Evolutionary conservation across 139 green algal genomes (phyloP).

Genomic region (Coelastrella sp.): DNA sequence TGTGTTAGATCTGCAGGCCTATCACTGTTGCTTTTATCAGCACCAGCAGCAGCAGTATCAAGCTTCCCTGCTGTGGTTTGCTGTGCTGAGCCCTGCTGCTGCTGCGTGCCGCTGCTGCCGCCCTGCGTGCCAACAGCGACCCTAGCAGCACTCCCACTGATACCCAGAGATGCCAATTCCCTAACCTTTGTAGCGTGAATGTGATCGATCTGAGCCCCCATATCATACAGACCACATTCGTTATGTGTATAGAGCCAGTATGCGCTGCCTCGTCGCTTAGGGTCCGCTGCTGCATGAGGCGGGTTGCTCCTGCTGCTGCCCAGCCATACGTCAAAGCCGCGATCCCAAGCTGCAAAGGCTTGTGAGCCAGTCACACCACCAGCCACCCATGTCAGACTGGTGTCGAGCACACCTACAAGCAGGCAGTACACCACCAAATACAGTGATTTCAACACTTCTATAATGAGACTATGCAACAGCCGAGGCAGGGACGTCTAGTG

Average conservation of each 20-base stretch:
- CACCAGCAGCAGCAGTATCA: not conserved
- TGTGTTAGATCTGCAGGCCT: not conserved
- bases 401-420: slow-evolving; percentile 88
- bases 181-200: slow-evolving; percentile 75
- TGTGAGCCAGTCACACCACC: slow-evolving; percentile 84
- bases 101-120: not conserved
- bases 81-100: not conserved
- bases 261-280: slow-evolving; percentile 41
- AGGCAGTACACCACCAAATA: not conserved
- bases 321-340: slow-evolving; percentile 96
- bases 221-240: slow-evolving; percentile 84
- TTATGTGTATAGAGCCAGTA: slow-evolving; percentile 96
- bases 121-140: too few species aligned
- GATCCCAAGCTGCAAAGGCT: slow-evolving; percentile 90
- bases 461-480: too few species aligned
- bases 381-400: slow-evolving; percentile 89
- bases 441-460: too few species aligned
- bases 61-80: too few species aligned
- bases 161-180: slow-evolving; percentile 16
- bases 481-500: too few species aligned
- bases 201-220: slow-evolving; percentile 80
- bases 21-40: not conserved
- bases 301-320: slow-evolving; percentile 91
- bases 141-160: not conserved
- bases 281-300: slow-evolving; percentile 52